Base-by-base conservation (phyloP, 495 filamentous ascomycete genomes). In the Aspergillus sparsus region DNA sequence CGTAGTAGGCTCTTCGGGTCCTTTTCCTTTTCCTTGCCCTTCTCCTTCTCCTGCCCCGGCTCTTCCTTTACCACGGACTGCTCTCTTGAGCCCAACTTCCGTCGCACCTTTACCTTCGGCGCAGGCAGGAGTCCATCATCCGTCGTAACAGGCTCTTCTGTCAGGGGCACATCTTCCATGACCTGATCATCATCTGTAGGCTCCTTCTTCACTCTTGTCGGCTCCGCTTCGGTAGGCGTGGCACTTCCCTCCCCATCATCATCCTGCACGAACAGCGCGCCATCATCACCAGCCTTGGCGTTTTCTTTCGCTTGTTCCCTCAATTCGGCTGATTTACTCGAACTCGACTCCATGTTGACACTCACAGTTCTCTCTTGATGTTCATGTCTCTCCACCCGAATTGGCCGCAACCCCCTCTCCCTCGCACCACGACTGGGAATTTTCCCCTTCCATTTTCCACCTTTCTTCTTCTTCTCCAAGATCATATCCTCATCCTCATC, bases 331-430 rank as follows among this genome's bases (percentile, higher is more conserved):
- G 80, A 72, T 39, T 73, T 74, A n/a, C 67, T 67, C 16, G 76
- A 71, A 64, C 76, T 82, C 4, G 80, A 78, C 53, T 83, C 81
- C 66, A 80, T 81, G 55, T 81, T 79, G 44, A 83, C 77, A 58
- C 74, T 77, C 35, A 79, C 64, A 10, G 71, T 65, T 15, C 80
- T 73, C 45, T 83, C 81, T 51, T 77, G 74, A 68, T 85, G 82
- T 54, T 80, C 77, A 63, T 79, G 72, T 59, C 80, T 74, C 53
- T 79, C 73, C 33, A 83, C 70, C 10, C 82, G 75, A 45, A 83
- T 71, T 4, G 82, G 82, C 46, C 72, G 68, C 51, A 83, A 66
- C 5, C 71, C 75, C 37, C 57, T 68, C 41, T 64, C 63, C n/a
- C 44, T 47, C 13, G 13, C 61, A 16, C 21, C 34, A 27, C 35